Percentiles rank a stretch among this genome's conserved stretches.
phyloP scores from a whole-genome alignment of 495 filamentous ascomycete species.

The Aspergillus egyptiacus region DNA sequence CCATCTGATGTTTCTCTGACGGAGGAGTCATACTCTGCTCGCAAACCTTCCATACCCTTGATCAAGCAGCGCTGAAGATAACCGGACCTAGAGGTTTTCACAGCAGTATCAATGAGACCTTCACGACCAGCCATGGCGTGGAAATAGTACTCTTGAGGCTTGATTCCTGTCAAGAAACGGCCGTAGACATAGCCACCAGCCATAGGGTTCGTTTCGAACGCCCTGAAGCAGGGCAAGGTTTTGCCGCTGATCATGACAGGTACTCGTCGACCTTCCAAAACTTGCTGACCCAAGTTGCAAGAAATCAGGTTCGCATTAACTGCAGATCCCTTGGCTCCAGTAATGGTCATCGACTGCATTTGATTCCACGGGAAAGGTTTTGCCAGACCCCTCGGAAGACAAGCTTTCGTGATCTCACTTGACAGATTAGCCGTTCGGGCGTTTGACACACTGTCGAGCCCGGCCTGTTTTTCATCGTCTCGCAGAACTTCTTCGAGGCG shows the following conservation, averaged over 20 bases:
- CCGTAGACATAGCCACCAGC: constrained; percentile 93
- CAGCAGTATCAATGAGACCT: constrained; percentile 97
- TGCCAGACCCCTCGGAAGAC: constrained; percentile 73
- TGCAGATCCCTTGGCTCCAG: constrained; percentile 85
- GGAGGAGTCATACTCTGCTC: constrained; percentile 86
- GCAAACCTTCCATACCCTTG: constrained; percentile 97
- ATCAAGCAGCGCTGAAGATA: constrained; percentile 97
- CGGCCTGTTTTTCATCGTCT: constrained; percentile 83
- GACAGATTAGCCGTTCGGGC: constrained; percentile 64
- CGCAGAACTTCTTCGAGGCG: constrained; percentile 85
- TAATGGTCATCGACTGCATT: constrained; percentile 98
- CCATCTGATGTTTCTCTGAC: constrained; percentile 87
- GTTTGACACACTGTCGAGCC: constrained; percentile 81
- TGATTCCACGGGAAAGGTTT: constrained; percentile 96
- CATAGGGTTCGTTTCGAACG: constrained; percentile 81
- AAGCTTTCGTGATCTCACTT: constrained; percentile 67
- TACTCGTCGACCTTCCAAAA: constrained; percentile 89
- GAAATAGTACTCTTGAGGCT: constrained; percentile 98
- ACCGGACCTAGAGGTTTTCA: constrained; percentile 95
- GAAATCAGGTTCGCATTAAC: constrained; percentile 98
- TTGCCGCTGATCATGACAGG: constrained; percentile 98
- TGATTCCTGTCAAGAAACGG: constrained; percentile 96
- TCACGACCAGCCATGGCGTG: constrained; percentile 99
- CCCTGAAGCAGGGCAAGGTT: constrained; percentile 88
- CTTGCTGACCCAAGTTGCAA: constrained; percentile 94